phyloP scores from a whole-genome alignment of 257 asterid genomes.

The Ocimum tenuiflorum region DNA sequence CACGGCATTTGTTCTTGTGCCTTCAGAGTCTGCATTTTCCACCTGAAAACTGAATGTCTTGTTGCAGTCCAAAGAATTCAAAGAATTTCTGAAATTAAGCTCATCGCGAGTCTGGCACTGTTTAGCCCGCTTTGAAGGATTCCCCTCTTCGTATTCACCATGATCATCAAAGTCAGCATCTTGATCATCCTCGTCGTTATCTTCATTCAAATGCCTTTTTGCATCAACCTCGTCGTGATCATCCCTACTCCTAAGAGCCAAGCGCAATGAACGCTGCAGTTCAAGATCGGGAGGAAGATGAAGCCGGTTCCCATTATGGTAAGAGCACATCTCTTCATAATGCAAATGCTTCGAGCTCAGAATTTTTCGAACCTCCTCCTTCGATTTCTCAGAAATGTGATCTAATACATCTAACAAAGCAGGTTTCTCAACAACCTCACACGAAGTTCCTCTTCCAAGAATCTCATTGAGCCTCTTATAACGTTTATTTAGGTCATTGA shows the following conservation, averaged over 20 bases:
- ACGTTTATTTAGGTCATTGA: constrained; percentile 80
- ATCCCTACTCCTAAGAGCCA: constrained; percentile 61
- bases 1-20: constrained; percentile 3
- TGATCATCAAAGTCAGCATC: constrained; percentile 43
- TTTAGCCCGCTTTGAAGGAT: constrained; percentile 26
- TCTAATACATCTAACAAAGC: constrained; percentile 55
- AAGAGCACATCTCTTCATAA: constrained; percentile 93
- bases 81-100: constrained; percentile 23
- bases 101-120: constrained; percentile 25
- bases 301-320: constrained; percentile 65
- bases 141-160: constrained; percentile 42
- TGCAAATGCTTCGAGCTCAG: constrained; percentile 75
- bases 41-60: constrained; percentile 18
- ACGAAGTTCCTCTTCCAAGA: constrained; percentile 78
- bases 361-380: constrained; percentile 72
- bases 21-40: constrained; percentile 22
- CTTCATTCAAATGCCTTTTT: constrained; percentile 38
- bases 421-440: constrained; percentile 82
- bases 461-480: constrained; percentile 85
- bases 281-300: constrained; percentile 73
- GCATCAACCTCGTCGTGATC: constrained; percentile 38
- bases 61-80: constrained; percentile 30
- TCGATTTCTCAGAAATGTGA: constrained; percentile 56
- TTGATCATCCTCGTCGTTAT: constrained; percentile 48
- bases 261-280: constrained; percentile 50